Evolutionary conservation across 2,329 filamentous ascomycete genomes (phyloP).

Genomic region (Aspergillus carbonarius): DNA sequence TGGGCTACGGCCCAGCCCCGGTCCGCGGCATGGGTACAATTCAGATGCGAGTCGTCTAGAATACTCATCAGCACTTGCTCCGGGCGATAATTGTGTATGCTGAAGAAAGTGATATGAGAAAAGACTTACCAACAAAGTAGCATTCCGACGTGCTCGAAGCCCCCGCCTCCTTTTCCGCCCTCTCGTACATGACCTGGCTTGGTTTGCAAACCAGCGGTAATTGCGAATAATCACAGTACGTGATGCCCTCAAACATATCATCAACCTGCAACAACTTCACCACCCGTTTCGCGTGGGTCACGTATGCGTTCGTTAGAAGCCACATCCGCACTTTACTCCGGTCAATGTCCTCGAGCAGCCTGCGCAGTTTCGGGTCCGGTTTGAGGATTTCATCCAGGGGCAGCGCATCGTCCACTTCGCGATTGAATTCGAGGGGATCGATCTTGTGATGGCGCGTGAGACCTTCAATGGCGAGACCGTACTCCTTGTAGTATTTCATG

Average conservation of each 20-base stretch:
- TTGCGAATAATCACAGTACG: conserved; percentile 83
- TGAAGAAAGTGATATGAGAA: neutral
- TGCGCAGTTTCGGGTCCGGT: conserved; percentile 71
- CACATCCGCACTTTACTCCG: conserved; percentile 79
- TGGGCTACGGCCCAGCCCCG: conserved; percentile 87
- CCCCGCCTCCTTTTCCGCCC: conserved; percentile 83
- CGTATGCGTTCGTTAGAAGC: conserved; percentile 95
- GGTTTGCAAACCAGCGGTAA: conserved; percentile 84
- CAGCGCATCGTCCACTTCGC: conserved; percentile 89
- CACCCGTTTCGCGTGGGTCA: conserved; percentile 81
- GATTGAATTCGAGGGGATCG: conserved; percentile 90
- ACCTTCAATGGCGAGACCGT: conserved; percentile 95
- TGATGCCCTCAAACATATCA: conserved; percentile 90
- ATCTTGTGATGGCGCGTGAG: conserved; percentile 93
- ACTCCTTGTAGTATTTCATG: conserved; percentile 89
- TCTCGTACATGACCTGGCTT: conserved; percentile 74
- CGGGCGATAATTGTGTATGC: neutral
- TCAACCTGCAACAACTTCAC: conserved; percentile 77
- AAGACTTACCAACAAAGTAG: conserved; percentile 80
- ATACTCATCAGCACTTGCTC: conserved; percentile 15
- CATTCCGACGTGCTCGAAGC: conserved; percentile 68
- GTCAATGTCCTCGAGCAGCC: conserved; percentile 79
- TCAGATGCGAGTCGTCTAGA: conserved; percentile 77
- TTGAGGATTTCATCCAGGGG: conserved; percentile 82
- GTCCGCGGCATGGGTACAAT: conserved; percentile 72